These are phyloP conservation scores for Eucalyptus pumila DNA, from an alignment of 345 rosid species.

Conservation along the genomic window DNA sequence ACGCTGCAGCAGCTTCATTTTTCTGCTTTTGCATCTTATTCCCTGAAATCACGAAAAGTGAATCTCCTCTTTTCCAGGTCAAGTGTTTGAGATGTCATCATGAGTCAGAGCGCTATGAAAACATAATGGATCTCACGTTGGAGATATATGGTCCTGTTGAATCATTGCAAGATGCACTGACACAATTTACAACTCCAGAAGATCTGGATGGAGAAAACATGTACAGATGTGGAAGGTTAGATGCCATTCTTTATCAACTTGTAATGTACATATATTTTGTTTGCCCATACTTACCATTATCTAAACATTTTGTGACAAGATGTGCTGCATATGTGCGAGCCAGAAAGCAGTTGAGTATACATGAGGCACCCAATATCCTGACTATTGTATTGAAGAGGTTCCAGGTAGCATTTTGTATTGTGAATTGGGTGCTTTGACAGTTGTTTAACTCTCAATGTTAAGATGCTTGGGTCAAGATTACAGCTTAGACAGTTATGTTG, in stretches of 20 bases:
- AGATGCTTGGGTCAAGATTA: background rate
- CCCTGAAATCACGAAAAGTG: background rate
- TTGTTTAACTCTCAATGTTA: background rate
- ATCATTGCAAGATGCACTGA: slow-evolving; percentile 70
- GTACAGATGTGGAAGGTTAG: slow-evolving; percentile 85
- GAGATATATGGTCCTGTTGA: slow-evolving; percentile 83
- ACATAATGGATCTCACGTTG: slow-evolving; percentile 78
- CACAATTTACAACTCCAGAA: slow-evolving; percentile 75
- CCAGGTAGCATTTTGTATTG: slow-evolving; percentile 32
- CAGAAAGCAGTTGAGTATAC: slow-evolving; percentile 66
- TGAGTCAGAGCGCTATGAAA: slow-evolving; percentile 73
- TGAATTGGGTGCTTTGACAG: background rate
- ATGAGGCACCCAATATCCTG: slow-evolving; percentile 81
- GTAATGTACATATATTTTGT: background rate
- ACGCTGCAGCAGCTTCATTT: background rate
- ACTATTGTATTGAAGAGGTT: slow-evolving; percentile 86
- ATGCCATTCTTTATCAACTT: background rate
- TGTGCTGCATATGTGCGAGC: slow-evolving; percentile 73
- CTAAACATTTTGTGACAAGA: slow-evolving; percentile 8
- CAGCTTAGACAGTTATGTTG: background rate
- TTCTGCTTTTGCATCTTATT: background rate
- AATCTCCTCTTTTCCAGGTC: slow-evolving; percentile 20
- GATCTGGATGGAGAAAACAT: slow-evolving; percentile 86
- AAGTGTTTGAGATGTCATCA: slow-evolving; percentile 69
- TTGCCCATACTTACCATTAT: background rate